Evolutionary conservation across 257 asterid genomes (phyloP), one percentile per base, ranked within the genome.

Genomic region (Catharanthus roseus): DNA sequence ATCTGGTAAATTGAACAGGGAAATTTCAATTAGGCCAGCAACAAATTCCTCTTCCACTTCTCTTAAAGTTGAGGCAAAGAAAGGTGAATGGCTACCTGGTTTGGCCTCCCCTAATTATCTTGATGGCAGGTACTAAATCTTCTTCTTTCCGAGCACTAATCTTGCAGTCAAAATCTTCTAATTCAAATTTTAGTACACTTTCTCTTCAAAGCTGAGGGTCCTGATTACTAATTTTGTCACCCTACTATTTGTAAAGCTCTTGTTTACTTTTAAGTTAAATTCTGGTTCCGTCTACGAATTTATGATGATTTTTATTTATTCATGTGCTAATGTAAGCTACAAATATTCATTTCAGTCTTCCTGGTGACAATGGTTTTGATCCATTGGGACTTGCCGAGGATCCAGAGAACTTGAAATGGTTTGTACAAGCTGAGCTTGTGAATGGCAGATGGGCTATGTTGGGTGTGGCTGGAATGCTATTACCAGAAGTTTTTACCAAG

Each of bases 41-140:
- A 74, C 87, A 19, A 55, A 70, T 28, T 58, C 91, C 8, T 77
- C 83, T 38, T 74, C 45, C 69, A 65, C 10, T 1, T 75, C 96
- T 0, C 79, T 88, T 82, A 89, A 86, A 70, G 87, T 95, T 56
- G 89, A 91, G 83, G 99, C 99, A 65, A 95, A 84, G 93, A 91
- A 95, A 79, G 97, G 99, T 6, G 90, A 89, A 82, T 95, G 99
- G 99, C 85, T 91, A 6, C 99, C 99, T 0, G 97, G 99, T 23
- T 71, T 88, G 81, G 60, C 95, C 70, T 95, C 97, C 55, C 99
- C 99, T 5, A 53, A 70, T 44, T 91, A 91, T 70, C 97, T 95
- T 36, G 76, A 86, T 75, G 99, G 99, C 78, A 91, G 96, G 99
- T 93, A 29, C 49, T 60, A 49, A 31, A 28, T 2, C 28, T 5